Conservation (phyloP, 2,329 filamentous ascomycete species). For the Aspergillus uvarum region DNA sequence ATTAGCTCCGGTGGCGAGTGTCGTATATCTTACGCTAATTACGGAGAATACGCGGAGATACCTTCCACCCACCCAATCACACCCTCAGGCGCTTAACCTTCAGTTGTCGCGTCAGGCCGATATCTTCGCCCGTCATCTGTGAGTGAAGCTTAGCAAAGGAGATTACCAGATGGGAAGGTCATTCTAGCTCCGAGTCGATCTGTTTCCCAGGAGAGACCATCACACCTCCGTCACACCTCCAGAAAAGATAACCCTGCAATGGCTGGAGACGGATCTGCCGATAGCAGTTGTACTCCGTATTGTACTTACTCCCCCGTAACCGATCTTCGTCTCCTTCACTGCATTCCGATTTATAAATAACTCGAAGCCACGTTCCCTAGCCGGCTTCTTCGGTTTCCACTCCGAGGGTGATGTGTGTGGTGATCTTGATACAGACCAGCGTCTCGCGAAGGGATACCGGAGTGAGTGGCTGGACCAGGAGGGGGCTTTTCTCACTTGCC, state of each 20-base stretch:
- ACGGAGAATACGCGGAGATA: neutral
- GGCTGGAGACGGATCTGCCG: neutral
- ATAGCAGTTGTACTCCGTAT: no score
- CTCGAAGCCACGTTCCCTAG: conserved; percentile 4
- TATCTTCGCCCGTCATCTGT: neutral
- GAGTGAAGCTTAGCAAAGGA: neutral
- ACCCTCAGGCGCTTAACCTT: neutral
- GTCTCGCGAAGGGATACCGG: conserved; percentile 5
- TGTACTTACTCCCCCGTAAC: no score
- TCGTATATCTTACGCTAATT: neutral
- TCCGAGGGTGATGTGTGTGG: neutral
- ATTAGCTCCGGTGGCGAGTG: neutral
- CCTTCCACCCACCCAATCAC: neutral
- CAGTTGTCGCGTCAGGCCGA: conserved; percentile 2
- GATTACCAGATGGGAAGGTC: neutral
- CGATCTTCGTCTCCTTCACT: neutral
- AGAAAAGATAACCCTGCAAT: neutral
- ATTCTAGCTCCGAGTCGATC: neutral
- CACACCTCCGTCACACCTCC: neutral
- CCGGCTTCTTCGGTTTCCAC: conserved; percentile 2
- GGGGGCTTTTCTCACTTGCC: neutral
- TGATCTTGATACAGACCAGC: conserved; percentile 7
- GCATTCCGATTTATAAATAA: neutral
- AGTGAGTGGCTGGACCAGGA: neutral
- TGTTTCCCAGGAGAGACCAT: no score